A percentile compares a stretch with the other conserved stretches of the same genome.
Evolutionary conservation across 352 stramenopile species (phyloP).

Genomic region (Phytopythium helicoides): DNA sequence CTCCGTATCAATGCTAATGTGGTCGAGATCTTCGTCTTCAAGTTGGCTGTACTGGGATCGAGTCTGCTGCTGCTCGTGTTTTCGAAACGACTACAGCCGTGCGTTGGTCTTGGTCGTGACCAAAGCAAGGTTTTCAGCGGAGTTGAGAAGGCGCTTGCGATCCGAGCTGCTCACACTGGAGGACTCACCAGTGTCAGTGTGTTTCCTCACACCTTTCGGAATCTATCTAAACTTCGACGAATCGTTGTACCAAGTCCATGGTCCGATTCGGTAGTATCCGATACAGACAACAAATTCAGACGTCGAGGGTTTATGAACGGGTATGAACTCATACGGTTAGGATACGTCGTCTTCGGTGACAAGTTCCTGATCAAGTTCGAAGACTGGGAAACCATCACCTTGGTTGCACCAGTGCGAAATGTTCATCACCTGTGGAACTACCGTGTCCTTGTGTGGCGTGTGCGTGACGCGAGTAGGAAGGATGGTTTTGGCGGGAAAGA

Average conservation of each 20-base stretch:
- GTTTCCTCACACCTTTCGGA: not conserved
- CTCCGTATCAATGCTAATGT: constrained; percentile 19
- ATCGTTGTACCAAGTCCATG: not conserved
- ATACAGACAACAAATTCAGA: not conserved
- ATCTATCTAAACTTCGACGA: not conserved
- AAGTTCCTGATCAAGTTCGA: constrained; percentile 9
- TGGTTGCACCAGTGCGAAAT: constrained; percentile 1
- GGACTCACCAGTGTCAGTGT: constrained; percentile 1
- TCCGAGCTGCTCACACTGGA: constrained; percentile 4
- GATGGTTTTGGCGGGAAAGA: not conserved
- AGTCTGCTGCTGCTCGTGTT: constrained; percentile 10
- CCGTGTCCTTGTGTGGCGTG: constrained; percentile 7
- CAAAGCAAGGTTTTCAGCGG: not conserved
- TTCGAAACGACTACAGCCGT: not conserved
- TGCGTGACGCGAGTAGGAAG: not conserved
- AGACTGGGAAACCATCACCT: constrained; percentile 8
- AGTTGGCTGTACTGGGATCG: constrained; percentile 13
- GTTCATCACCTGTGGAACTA: constrained; percentile 13
- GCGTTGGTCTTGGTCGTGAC: constrained; percentile 2
- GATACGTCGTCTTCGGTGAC: constrained; percentile 10
- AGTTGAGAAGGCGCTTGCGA: constrained; percentile 2
- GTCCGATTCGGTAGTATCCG: not conserved
- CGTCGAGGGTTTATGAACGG: not conserved
- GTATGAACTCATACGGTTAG: constrained; percentile 14
- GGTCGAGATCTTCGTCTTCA: constrained; percentile 11